Evolutionary conservation across 1,284 basidiomycete genomes (phyloP), one percentile per base, ranked within the genome.

Genomic region (Laetiporus sulphureus): DNA sequence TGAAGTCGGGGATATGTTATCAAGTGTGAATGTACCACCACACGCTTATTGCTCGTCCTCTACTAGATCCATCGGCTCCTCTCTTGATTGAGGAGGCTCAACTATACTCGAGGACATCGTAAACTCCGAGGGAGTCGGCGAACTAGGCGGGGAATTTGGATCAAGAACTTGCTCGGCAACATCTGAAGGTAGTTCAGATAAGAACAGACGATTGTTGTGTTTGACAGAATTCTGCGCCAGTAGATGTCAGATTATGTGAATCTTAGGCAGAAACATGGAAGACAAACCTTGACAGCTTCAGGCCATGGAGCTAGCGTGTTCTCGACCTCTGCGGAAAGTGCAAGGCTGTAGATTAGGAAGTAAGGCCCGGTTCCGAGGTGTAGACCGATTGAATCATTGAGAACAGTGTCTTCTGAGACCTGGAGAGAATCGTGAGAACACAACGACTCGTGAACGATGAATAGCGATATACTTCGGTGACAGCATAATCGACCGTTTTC

Each of bases 351-450:
- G 27, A 89, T 59, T 18, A 88, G 63, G 51, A 87, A 61, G 59
- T 81, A 86, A 0, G 86, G 83, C 0, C 86, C 85, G 10, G 83
- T 80, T 13, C 75, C 72, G 5, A 87, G 69, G 53, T 86, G 83
- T 16, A 87, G 60, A 0, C 86, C 85, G 2, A 73, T 68, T 3
- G 75, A 61, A 47, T 89, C 86, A 5, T 69, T 73, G 15, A 87
- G 61, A 5, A 85, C 83, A 0, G 65, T 66, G 25, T 79, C 77
- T 54, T 86, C 83, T 0, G 79, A 58, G 3, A 84, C 83, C 84
- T 87, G 47, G 1, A 12, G 19, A 19, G 20, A 16, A 10, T 27
- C n/a, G n/a, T n/a, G n/a, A n/a, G n/a, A n/a, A n/a, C n/a, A n/a
- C n/a, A n/a, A n/a, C n/a, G n/a, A n/a, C n/a, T n/a, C n/a, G n/a